These are phyloP conservation scores for Arabidopsis hybrid DNA, from an alignment of 441 rosid species.

Conservation along the genomic window DNA sequence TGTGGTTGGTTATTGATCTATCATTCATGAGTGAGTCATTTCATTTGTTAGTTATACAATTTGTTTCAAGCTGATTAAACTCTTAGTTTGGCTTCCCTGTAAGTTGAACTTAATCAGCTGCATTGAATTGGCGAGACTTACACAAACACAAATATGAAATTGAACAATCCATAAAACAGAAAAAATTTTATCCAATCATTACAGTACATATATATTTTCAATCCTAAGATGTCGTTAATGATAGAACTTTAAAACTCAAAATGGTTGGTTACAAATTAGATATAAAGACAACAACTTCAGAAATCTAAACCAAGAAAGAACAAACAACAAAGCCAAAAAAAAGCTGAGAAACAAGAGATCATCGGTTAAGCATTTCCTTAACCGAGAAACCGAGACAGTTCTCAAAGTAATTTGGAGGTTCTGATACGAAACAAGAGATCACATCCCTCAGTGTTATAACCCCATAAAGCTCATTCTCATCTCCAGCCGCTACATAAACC, in stretches of 20 bases:
- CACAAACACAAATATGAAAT: too few relatives aligned
- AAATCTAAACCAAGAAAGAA: conserved; percentile 8
- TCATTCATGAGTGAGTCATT: background rate
- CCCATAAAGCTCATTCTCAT: conserved; percentile 65
- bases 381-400: conserved; percentile 63
- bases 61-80: background rate
- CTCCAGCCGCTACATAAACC: conserved; percentile 60
- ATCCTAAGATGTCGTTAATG: background rate
- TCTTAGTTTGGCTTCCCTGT: background rate
- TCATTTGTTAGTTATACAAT: background rate
- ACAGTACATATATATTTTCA: too few relatives aligned
- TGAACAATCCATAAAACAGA: too few relatives aligned
- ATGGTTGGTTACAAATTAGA: background rate
- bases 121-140: too few relatives aligned
- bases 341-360: conserved; percentile 28
- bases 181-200: too few relatives aligned
- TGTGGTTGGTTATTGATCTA: background rate
- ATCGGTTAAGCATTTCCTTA: conserved; percentile 59
- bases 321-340: background rate
- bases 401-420: conserved; percentile 76
- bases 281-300: background rate
- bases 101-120: too few relatives aligned
- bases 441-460: conserved; percentile 91
- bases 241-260: background rate
- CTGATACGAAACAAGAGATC: conserved; percentile 82